A percentile compares a stretch with the other conserved stretches of the same genome.
Conservation (phyloP, 176 grass and related monocot species). For the Chrysopogon serrulatus region DNA sequence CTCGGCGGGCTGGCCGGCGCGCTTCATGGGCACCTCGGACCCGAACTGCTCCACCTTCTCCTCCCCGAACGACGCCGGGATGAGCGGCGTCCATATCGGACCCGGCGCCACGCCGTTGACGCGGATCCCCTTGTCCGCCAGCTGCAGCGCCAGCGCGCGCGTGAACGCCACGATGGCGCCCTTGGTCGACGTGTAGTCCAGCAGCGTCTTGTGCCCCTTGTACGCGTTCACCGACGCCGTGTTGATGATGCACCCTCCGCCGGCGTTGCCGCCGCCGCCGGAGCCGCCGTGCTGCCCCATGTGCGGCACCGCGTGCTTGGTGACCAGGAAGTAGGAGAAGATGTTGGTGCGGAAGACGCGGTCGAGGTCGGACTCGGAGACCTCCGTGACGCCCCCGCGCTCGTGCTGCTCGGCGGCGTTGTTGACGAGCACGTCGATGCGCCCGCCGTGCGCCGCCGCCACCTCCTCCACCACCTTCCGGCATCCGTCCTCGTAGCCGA, state of each 20-base stretch:
- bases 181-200: slow-evolving; percentile 97
- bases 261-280: no score
- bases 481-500: slow-evolving; percentile 78
- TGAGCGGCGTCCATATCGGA: slow-evolving; percentile 76
- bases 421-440: slow-evolving; percentile 75
- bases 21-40: slow-evolving; percentile 48
- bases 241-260: slow-evolving; percentile 60
- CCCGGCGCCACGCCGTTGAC: slow-evolving; percentile 77
- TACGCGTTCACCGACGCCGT: slow-evolving; percentile 82
- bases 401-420: slow-evolving; percentile 75
- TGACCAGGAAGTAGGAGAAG: slow-evolving; percentile 52
- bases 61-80: slow-evolving; percentile 47
- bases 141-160: slow-evolving; percentile 50
- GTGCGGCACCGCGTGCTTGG: slow-evolving; percentile 50
- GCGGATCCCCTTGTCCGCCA: slow-evolving; percentile 44
- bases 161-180: slow-evolving; percentile 73
- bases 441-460: slow-evolving; percentile 23
- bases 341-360: slow-evolving; percentile 81
- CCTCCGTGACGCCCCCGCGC: slow-evolving; percentile 29
- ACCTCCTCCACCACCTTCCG: slow-evolving; percentile 57
- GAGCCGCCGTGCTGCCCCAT: slow-evolving; percentile 35
- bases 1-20: slow-evolving; percentile 54
- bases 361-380: slow-evolving; percentile 60
- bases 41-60: slow-evolving; percentile 62
- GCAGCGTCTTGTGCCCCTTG: slow-evolving; percentile 68